Base-by-base conservation (phyloP, 306 rosid species). In the Dalbergia cultrata region DNA sequence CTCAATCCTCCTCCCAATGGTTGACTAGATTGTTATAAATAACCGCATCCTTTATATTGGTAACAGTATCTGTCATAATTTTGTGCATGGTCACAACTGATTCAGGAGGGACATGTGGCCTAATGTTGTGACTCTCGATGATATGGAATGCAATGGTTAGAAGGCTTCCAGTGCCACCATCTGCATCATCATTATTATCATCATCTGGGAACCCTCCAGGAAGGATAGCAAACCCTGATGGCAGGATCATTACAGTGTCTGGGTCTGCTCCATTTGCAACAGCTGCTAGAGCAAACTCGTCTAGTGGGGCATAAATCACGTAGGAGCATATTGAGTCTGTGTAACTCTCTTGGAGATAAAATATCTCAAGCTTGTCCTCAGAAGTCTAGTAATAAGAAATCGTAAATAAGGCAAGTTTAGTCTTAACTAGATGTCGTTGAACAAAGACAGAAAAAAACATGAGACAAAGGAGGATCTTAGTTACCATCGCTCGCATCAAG, bases 151-250 rank as follows among this genome's bases (percentile, higher is more conserved):
- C 89, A 14, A 83, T 6, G 0, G 89, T 91, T 5, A 90, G 53
- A 85, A 91, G 74, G 68, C 91, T 88, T 54, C 67, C 82, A 19
- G 19, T 43, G 31, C 47, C 84, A 16, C 16, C 16, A n/a, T 1
- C 47, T 2, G 9, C 10, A 6, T 72, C 70, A 3, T 67, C 17
- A 39, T 7, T 18, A 75, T 13, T 6, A 41, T 22, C 74, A 18
- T 50, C 19, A 33, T 9, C 52, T 0, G 58, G 67, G 2, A 82
- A 49, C 37, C 57, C 47, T 31, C 75, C 89, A 3, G 93, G 93
- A 1, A 88, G 86, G 9, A 93, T 85, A 31, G 88, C 49, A 75
- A 93, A 88, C 2, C 97, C 93, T 0, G 93, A 90, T 16, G 95
- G 89, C 26, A 87, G 67, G 4, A 88, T 59, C 16, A 75, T 13